Conservation (phyloP, 2,329 filamentous ascomycete species). For the Epicoccum nigrum region DNA sequence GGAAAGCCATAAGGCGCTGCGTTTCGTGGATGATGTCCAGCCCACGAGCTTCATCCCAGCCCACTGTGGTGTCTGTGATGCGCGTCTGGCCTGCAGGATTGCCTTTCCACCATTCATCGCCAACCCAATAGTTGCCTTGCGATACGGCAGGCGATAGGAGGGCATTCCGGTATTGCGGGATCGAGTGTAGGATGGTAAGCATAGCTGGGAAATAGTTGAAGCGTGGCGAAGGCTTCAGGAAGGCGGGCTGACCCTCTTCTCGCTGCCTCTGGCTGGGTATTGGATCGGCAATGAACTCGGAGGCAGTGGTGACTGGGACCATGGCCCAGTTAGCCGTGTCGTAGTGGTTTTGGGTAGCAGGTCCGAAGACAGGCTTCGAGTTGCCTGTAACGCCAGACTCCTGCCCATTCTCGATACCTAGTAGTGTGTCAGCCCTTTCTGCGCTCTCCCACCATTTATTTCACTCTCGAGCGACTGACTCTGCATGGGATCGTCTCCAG, state of each 20-base stretch:
- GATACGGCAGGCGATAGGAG: conserved; percentile 57
- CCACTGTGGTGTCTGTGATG: conserved; percentile 53
- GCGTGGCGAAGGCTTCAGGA: conserved; percentile 62
- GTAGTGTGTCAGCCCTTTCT: conserved; percentile 22
- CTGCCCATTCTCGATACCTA: conserved; percentile 51
- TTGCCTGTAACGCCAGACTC: conserved; percentile 60
- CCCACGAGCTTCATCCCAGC: conserved; percentile 34
- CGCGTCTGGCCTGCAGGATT: conserved; percentile 57
- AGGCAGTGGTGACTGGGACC: conserved; percentile 56
- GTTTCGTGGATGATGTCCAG: conserved; percentile 61
- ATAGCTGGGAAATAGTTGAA: conserved; percentile 62
- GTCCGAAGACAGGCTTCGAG: conserved; percentile 56
- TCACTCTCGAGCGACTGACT: conserved; percentile 32
- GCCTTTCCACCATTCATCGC: conserved; percentile 68
- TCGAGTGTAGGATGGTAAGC: conserved; percentile 66
- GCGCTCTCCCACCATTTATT: background rate
- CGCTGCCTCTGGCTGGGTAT: conserved; percentile 58
- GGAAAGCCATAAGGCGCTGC: conserved; percentile 67
- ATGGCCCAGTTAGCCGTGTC: conserved; percentile 63
- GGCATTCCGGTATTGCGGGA: conserved; percentile 64
- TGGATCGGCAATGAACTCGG: conserved; percentile 60
- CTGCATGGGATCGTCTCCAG: conserved; percentile 40
- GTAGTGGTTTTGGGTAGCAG: conserved; percentile 61
- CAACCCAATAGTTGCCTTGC: conserved; percentile 59
- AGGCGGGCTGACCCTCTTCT: conserved; percentile 57